Evolutionary conservation across 176 grass and related monocot species (phyloP), one percentile per base, ranked within the genome.

Genomic region (Triticum monococcum): DNA sequence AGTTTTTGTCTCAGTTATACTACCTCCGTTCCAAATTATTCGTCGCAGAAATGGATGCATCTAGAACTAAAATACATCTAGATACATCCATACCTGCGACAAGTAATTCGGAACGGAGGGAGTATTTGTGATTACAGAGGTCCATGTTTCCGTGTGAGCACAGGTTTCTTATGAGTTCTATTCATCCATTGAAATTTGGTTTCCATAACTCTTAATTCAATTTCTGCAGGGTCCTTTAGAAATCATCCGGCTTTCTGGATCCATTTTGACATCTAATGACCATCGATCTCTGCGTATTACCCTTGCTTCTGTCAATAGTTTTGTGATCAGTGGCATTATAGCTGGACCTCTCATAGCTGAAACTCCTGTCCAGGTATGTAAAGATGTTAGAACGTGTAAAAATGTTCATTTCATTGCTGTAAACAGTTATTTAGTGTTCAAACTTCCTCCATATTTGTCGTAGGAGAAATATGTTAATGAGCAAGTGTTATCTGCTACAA

Each of bases 151-250:
- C 22, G 2, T n/a, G 12, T 75, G 48, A 18, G 13, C 2, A 9
- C 14, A 36, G 28, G 52, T 77, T n/a, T 38, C 57, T 38, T 23
- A 20, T 23, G 0, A n/a, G 17, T 24, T 52, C 17, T 38, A 56
- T 81, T 81, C 2, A 67, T 31, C 20, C 28, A 40, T 2, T 16
- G 9, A 66, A 74, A 63, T 25, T 45, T 75, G 70, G 12, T 79
- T 40, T 22, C 18, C 18, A 16, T 25, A 78, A 71, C 7, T 37
- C 71, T 74, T 64, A 12, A 52, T 63, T 81, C 35, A 7, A 25
- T 75, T 82, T 48, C 84, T 70, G 63, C 86, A 91, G 89, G 86
- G 86, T 71, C 85, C 82, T 88, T 81, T 85, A 70, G 77, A 91
- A 81, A 91, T 91, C 71, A 77, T 91, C 67, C 70, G 64, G 20